These are phyloP conservation scores for Globisporangium solare DNA, from an alignment of 352 stramenopile genomes.

Conservation along the genomic window DNA sequence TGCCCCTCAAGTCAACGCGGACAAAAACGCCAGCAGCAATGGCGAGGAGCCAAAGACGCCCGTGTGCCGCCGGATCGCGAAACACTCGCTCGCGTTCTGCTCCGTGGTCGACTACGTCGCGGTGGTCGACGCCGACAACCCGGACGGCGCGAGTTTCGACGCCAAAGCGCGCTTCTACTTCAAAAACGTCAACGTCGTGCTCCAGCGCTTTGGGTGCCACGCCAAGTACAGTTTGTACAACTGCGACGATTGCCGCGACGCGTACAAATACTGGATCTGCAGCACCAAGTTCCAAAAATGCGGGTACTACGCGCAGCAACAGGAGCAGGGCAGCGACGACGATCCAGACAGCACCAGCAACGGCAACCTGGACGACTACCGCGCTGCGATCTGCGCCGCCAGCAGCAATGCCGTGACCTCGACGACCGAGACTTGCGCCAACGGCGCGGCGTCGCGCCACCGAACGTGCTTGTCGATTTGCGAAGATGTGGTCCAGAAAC, in stretches of 20 bases:
- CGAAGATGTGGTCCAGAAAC: slow-evolving; percentile 83
- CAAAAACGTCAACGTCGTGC: slow-evolving; percentile 74
- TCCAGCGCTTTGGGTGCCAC: slow-evolving; percentile 79
- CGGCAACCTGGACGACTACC: slow-evolving; percentile 8
- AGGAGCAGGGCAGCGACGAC: slow-evolving; percentile 8
- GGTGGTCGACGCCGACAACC: slow-evolving; percentile 56
- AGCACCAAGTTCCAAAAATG: slow-evolving; percentile 83
- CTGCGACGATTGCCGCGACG: slow-evolving; percentile 78
- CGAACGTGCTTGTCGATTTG: slow-evolving; percentile 78
- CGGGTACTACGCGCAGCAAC: slow-evolving; percentile 18
- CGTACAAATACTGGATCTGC: slow-evolving; percentile 89
- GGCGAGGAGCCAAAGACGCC: slow-evolving; percentile 43
- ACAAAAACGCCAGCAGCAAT: slow-evolving; percentile 8
- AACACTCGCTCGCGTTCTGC: slow-evolving; percentile 72
- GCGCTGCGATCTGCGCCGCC: slow-evolving; percentile 6
- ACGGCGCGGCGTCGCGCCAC: slow-evolving; percentile 36
- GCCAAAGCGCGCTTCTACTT: slow-evolving; percentile 69
- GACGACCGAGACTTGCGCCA: slow-evolving; percentile 24
- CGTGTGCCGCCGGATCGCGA: slow-evolving; percentile 42
- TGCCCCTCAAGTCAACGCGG: slow-evolving; percentile 2
- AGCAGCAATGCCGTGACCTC: neutral
- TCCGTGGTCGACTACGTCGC: slow-evolving; percentile 82
- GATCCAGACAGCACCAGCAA: neutral
- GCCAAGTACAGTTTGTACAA: slow-evolving; percentile 77
- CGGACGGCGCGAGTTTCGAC: slow-evolving; percentile 43